Conservation (phyloP, 2,329 filamentous ascomycete genomes). For the Fusarium sp. region DNA sequence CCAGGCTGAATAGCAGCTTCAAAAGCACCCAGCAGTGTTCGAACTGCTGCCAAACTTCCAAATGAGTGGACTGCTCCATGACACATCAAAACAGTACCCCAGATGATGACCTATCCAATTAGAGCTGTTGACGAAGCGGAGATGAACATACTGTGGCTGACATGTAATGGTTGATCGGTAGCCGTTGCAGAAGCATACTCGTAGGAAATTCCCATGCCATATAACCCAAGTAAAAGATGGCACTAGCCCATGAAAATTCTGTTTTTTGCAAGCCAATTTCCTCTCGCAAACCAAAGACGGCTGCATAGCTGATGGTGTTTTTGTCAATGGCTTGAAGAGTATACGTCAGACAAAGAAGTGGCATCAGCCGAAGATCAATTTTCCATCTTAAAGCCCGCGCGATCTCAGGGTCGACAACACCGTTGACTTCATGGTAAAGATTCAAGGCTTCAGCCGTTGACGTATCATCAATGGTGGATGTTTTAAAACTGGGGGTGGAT, state of each 20-base stretch:
- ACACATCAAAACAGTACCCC: conserved; percentile 28
- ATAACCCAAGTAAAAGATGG: conserved; percentile 60
- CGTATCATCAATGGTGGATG: conserved; percentile 11
- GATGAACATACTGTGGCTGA: conserved; percentile 22
- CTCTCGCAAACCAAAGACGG: conserved; percentile 58
- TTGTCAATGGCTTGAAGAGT: conserved; percentile 44
- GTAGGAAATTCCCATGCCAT: conserved; percentile 55
- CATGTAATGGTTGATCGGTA: conserved; percentile 35
- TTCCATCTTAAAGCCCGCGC: conserved; percentile 24
- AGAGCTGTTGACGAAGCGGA: not conserved
- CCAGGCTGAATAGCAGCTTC: conserved; percentile 34
- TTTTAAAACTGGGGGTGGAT: not conserved
- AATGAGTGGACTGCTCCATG: conserved; percentile 25
- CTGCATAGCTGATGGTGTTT: conserved; percentile 53
- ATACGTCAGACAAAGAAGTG: conserved; percentile 46
- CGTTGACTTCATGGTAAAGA: conserved; percentile 14
- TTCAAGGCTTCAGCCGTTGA: conserved; percentile 19
- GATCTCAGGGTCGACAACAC: conserved; percentile 9
- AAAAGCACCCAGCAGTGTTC: conserved; percentile 31
- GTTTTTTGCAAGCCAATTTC: conserved; percentile 54
- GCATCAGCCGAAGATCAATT: conserved; percentile 45
- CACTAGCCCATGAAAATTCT: conserved; percentile 59
- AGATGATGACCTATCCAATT: conserved; percentile 18
- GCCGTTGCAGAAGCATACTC: conserved; percentile 45
- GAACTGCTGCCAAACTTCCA: conserved; percentile 17